phyloP scores from a whole-genome alignment of 1,139 yeast genomes.

The Debaryomyces udenii region DNA sequence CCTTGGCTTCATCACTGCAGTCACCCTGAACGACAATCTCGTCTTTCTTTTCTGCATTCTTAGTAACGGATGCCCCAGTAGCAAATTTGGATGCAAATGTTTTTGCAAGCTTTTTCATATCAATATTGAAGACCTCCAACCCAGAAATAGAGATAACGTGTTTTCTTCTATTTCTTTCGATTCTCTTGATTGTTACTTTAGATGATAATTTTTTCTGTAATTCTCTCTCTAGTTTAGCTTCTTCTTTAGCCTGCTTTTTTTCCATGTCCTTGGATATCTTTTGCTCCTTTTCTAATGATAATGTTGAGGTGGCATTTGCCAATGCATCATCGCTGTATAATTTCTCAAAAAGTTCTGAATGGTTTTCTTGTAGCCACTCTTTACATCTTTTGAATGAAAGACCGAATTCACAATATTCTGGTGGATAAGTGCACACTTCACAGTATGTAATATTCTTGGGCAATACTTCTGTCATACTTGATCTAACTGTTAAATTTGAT shows the following conservation, averaged over 20 bases:
- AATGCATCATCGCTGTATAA: conserved; percentile 63
- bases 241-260: conserved; percentile 87
- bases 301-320: conserved; percentile 53
- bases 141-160: conserved; percentile 87
- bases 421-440: conserved; percentile 84
- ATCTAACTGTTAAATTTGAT: not conserved
- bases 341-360: conserved; percentile 57
- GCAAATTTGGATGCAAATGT: conserved; percentile 94
- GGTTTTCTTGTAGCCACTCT: conserved; percentile 69
- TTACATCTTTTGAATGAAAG: conserved; percentile 81
- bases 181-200: conserved; percentile 80
- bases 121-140: conserved; percentile 84
- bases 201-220: conserved; percentile 75
- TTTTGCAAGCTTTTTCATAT: conserved; percentile 88
- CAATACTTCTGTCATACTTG: conserved; percentile 37
- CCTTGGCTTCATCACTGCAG: conserved; percentile 89
- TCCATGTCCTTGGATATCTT: conserved; percentile 80
- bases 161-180: conserved; percentile 88
- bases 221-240: conserved; percentile 84
- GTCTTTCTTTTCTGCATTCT: conserved; percentile 88
- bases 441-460: conserved; percentile 67
- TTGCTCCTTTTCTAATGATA: conserved; percentile 77
- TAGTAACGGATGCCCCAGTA: conserved; percentile 94
- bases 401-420: conserved; percentile 94
- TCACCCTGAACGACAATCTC: conserved; percentile 95